Evolutionary conservation across 2,329 filamentous ascomycete genomes (phyloP), one percentile per base, ranked within the genome.

Genomic region (Apiospora malaysiana): DNA sequence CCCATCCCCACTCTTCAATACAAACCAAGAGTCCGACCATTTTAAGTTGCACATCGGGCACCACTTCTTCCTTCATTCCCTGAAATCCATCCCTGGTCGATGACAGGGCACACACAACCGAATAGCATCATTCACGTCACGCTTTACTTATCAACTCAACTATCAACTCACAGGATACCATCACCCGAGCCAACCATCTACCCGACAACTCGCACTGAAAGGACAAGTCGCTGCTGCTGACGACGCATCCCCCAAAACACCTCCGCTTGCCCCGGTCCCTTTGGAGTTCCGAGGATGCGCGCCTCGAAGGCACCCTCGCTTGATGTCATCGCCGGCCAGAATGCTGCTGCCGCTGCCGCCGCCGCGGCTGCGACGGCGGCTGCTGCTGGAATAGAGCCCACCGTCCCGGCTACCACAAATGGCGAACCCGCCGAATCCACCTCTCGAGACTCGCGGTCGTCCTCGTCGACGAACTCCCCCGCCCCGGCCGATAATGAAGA

Each of bases 401-500:
- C 46, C 32, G 46, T 9, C 25, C n/a, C 32, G 32, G 18, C 67
- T 47, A 56, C 37, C 4, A 68, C 67, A 5, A 40, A 42, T 18
- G 47, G 32, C 18, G 47, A 46, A 18, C 37, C 46, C 25, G 46
- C 45, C 67, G 83, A 84, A 49, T 78, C 82, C 5, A 82, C 83
- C 71, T 67, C 78, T 10, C 83, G 87, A 73, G 87, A 89, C 77
- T 89, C 87, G 56, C 84, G 87, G 73, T 88, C 87, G 1, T 88
- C 87, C 4, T 93, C 91, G 7, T 92, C 92, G 9, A 93, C 91
- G 71, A 93, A 92, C 79, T 94, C 93, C 1, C 92, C 93, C 63
- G 89, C 88, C 68, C 90, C 92, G 69, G 90, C 90, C 79, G 92
- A 94, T 78, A 94, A 97, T 82, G 93, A 95, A 79, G 95, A 98